Base-by-base conservation (phyloP, 768 basidiomycete species). In the Agrocybe pediades region DNA sequence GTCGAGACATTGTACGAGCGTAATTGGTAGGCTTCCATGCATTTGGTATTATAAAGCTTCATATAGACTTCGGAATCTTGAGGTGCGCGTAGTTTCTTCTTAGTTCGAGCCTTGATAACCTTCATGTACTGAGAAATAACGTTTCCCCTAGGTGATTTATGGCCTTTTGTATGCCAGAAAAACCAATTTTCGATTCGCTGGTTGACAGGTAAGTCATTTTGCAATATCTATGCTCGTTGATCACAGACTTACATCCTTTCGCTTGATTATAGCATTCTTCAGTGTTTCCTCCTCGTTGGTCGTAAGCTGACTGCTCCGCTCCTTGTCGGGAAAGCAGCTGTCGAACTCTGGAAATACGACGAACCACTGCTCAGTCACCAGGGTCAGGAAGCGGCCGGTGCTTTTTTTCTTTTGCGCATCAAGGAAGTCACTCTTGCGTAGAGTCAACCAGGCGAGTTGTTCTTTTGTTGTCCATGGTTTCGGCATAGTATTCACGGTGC, bases 131-230 rank as follows among this genome's bases (percentile, higher is more conserved):
- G 49, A 13, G 8, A 20, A 23, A 2, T 43, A 19, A 11, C 25
- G 25, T 42, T 40, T n/a, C n/a, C 41, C 13, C 26, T 25, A n/a
- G 49, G 40, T 41, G 13, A 26, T 11, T 41, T 6, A 8, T 11
- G 16, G 2, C 25, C 26, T 8, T 41, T 51, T 17, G 24, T 29
- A 29, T 51, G 40, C 36, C 40, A 51, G 11, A 25, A 26, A 21
- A 27, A 51, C 49, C 49, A 51, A 7, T 17, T 19, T 11, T 20
- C 26, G 19, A 51, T 16, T 42, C 42, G 49, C 49, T 51, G 16
- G n/a, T n/a, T n/a, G 7, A 4, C 11, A 36, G 33, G 33, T 36
- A 36, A 11, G 11, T 13, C 11, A 5, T 4, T 15, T 4, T 15
- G 3, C 11, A 13, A 36, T 13, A 36, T 6, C 13, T 5, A 36